Conservation (phyloP, 1,284 basidiomycete genomes). For the Tranzscheliella williamsii region DNA sequence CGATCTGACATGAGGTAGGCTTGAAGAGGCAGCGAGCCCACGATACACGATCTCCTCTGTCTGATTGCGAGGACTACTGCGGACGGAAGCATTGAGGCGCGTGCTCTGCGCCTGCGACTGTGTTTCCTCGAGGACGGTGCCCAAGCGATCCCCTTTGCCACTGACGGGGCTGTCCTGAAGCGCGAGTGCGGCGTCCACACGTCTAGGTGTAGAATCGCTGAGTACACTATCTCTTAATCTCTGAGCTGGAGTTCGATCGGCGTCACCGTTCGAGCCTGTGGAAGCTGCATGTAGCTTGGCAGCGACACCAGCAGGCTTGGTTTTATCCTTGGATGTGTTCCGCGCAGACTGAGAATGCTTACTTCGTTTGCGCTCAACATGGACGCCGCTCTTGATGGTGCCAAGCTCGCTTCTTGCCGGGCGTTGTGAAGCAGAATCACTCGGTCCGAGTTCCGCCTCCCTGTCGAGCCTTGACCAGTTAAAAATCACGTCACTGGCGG, state of each 20-base stretch:
- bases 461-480: slow-evolving; percentile 30
- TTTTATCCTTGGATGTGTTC: neutral
- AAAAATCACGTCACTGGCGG: slow-evolving; percentile 41
- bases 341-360: no score
- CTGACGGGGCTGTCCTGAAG: no score
- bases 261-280: no score
- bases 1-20: no score
- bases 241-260: slow-evolving; percentile 33
- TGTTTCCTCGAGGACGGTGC: slow-evolving; percentile 48
- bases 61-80: slow-evolving; percentile 23
- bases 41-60: slow-evolving; percentile 8
- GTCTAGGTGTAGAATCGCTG: no score
- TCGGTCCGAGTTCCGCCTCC: slow-evolving; percentile 37
- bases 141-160: slow-evolving; percentile 25
- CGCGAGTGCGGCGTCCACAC: no score
- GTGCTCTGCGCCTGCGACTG: slow-evolving; percentile 44
- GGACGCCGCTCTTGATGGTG: slow-evolving; percentile 29
- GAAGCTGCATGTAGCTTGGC: no score
- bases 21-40: slow-evolving; percentile 1
- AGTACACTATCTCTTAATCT: slow-evolving; percentile 30
- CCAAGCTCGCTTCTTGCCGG: slow-evolving; percentile 42
- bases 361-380: slow-evolving; percentile 16
- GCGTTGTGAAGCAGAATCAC: slow-evolving; percentile 49
- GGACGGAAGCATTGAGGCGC: slow-evolving; percentile 19
- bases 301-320: neutral